Percentiles rank a stretch among this genome's conserved stretches.
phyloP scores from a whole-genome alignment of 805 yeast species.

The Ogataea salicorniae region DNA sequence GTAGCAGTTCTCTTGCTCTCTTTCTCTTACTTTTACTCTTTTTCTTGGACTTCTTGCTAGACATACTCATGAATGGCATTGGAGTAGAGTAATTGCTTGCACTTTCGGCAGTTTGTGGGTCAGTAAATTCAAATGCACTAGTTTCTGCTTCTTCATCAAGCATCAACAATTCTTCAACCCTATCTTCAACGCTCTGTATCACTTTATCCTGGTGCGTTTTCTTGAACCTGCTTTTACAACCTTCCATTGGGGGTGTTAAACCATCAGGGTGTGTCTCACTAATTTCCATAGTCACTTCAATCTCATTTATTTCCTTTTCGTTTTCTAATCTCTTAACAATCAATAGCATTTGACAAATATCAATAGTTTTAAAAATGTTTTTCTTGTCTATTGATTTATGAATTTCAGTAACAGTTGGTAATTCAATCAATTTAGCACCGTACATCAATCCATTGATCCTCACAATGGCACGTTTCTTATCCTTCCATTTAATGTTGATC shows the following conservation, averaged over 20 bases:
- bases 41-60: slow-evolving; percentile 19
- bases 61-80: slow-evolving; percentile 4
- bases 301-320: slow-evolving; percentile 42
- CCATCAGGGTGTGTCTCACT: slow-evolving; percentile 64
- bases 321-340: slow-evolving; percentile 51
- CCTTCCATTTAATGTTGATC: slow-evolving; percentile 76
- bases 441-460: slow-evolving; percentile 64
- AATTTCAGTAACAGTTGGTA: slow-evolving; percentile 84
- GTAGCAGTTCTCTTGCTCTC: not conserved
- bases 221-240: slow-evolving; percentile 67
- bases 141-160: slow-evolving; percentile 83
- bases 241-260: slow-evolving; percentile 71
- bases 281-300: slow-evolving; percentile 37
- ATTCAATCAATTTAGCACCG: slow-evolving; percentile 80
- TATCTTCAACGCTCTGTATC: slow-evolving; percentile 71
- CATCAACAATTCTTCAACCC: slow-evolving; percentile 69
- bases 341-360: slow-evolving; percentile 77
- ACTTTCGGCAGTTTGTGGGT: slow-evolving; percentile 39
- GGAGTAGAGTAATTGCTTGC: slow-evolving; percentile 30
- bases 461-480: slow-evolving; percentile 72
- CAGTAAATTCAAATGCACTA: slow-evolving; percentile 69
- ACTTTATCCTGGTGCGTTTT: slow-evolving; percentile 64
- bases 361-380: slow-evolving; percentile 81
- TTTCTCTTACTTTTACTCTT: slow-evolving; percentile 9
- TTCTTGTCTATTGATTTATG: slow-evolving; percentile 87